Percentiles rank a stretch among this genome's conserved stretches.
These are phyloP conservation scores for Stenogyne calaminthoides DNA, from an alignment of 305 asterid species.

Conservation along the genomic window DNA sequence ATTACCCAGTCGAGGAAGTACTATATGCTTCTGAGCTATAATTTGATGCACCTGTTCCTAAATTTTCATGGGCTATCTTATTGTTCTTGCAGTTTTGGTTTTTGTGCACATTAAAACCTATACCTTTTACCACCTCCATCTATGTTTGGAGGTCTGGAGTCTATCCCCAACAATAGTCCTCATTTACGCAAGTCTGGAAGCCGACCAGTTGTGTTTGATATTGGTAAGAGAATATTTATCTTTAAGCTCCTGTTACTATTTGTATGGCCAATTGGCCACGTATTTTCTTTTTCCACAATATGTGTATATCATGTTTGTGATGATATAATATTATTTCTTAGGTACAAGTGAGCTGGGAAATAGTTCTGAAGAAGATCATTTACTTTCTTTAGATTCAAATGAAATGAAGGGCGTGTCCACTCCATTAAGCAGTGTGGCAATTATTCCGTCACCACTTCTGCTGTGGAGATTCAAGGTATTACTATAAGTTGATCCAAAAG, in stretches of 20 bases:
- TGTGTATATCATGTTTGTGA: conserved; percentile 9
- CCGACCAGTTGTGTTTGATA: conserved; percentile 76
- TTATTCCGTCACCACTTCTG: conserved; percentile 82
- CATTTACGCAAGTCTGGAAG: conserved; percentile 96
- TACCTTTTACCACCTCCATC: conserved; percentile 60
- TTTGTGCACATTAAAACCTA: conserved; percentile 26
- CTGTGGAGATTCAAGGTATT: conserved; percentile 96
- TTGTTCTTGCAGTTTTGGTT: conserved; percentile 34
- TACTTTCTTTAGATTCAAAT: conserved; percentile 48
- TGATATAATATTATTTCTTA: conserved; percentile 27
- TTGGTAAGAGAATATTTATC: conserved; percentile 53
- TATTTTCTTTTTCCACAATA: conserved; percentile 1
- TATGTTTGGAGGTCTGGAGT: conserved; percentile 86
- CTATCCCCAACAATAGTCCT: conserved; percentile 74
- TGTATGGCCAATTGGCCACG: conserved; percentile 13
- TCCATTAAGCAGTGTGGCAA: conserved; percentile 64
- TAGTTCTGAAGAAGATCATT: conserved; percentile 60
- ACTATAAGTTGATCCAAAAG: conserved; percentile 20
- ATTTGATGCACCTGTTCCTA: conserved; percentile 10
- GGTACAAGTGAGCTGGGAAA: conserved; percentile 51
- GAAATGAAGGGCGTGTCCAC: conserved; percentile 76
- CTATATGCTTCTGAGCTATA: conserved; percentile 10
- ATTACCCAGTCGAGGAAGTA: conserved; percentile 3
- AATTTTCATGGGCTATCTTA: conserved; percentile 13
- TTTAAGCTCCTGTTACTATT: not conserved